Base-by-base conservation (phyloP, 2,329 filamentous ascomycete genomes). In the Aspergillus vadensis region DNA sequence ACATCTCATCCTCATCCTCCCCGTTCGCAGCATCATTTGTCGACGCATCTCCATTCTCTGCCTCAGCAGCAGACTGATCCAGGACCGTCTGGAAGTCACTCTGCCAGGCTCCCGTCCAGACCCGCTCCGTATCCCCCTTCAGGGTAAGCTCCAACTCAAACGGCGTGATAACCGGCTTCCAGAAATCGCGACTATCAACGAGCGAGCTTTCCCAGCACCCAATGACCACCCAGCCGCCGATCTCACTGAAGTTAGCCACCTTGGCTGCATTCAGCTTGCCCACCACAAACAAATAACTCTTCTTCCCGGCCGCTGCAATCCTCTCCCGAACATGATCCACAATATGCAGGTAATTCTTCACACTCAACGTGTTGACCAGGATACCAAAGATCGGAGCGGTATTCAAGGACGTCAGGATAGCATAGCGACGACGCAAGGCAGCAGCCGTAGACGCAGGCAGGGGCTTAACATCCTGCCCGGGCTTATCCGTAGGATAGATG, bases 141-240 rank as follows among this genome's bases (percentile, higher is more conserved):
- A 99, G 77, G 4, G 91, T 91, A 50, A 97, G 80, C 56, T 87
- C 88, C 58, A 98, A 80, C 81, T 99, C 95, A 74, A 96, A 98
- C 0, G 94, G 94, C n/a, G 95, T 99, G 43, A 98, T 87, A 9
- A 98, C 88, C 0, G 93, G 92, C 68, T 87, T 86, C 84, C 89
- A 98, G 72, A 97, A 96, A 6, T 90, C 91, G 60, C 91, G 90
- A 65, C 92, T 92, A 69, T 97, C 94, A 4, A 99, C 86, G 54
- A 98, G 80, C 61, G 91, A 92, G 74, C 93, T 97, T 79, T 99
- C 95, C 95, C 95, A 99, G 77, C 95, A 99, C 2, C 95, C 94
- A 9, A 99, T 91, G 0, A 98, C 92, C 0, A 98, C 92, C 95
- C 95, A 99, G 15, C 92, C 94, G 47, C 92, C 94, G 5, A 99